These are phyloP conservation scores for Aspergillus fischeri DNA, from an alignment of 2,329 filamentous ascomycete genomes.

Conservation along the genomic window DNA sequence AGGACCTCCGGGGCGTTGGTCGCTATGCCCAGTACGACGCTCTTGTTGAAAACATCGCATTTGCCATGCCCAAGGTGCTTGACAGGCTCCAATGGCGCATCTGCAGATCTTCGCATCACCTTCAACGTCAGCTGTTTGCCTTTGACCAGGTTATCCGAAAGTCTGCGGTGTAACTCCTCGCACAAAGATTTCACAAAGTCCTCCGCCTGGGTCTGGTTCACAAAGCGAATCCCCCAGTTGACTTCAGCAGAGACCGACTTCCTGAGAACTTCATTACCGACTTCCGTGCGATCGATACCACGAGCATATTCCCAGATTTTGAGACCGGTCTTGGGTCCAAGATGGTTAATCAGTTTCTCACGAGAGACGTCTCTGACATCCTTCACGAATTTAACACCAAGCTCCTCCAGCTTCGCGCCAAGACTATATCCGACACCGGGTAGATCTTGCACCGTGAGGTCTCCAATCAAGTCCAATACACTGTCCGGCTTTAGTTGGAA, in stretches of 20 bases:
- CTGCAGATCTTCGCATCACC: conserved; percentile 80
- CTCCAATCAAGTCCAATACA: conserved; percentile 70
- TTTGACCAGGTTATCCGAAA: conserved; percentile 79
- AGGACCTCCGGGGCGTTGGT: conserved; percentile 71
- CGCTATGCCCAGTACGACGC: conserved; percentile 72
- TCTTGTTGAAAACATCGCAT: conserved; percentile 93
- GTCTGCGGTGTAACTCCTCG: conserved; percentile 73
- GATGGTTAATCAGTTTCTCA: conserved; percentile 65
- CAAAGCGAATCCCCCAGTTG: conserved; percentile 96
- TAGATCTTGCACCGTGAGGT: conserved; percentile 72
- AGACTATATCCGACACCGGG: conserved; percentile 93
- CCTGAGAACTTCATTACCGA: conserved; percentile 77
- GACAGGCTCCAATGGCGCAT: conserved; percentile 84
- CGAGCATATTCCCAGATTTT: conserved; percentile 87
- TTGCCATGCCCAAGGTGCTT: conserved; percentile 95
- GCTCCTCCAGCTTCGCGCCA: conserved; percentile 78
- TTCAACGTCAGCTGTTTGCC: conserved; percentile 89
- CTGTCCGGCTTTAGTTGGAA: conserved; percentile 81
- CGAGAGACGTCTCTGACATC: conserved; percentile 75
- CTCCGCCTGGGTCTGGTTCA: conserved; percentile 86
- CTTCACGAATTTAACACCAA: conserved; percentile 75
- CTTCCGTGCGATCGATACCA: conserved; percentile 79
- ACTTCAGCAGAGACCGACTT: conserved; percentile 97
- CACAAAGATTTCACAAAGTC: conserved; percentile 84
- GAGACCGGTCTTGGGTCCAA: conserved; percentile 90